Evolutionary conservation across 768 basidiomycete species (phyloP).

Genomic region (Boletus sp.): DNA sequence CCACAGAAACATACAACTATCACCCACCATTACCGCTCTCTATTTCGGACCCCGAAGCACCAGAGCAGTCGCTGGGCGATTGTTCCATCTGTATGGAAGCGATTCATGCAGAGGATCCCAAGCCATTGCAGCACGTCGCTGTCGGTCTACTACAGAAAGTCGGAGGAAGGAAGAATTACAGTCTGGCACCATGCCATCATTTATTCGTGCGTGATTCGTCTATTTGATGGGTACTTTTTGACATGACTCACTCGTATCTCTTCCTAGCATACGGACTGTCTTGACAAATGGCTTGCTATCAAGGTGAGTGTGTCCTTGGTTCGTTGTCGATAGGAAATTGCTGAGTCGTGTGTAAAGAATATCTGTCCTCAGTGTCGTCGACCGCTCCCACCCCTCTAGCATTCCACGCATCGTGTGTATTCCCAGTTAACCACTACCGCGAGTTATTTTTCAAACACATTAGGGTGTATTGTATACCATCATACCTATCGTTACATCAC

Average conservation of each 20-base stretch:
- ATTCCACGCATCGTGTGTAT: not conserved
- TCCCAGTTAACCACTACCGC: not conserved
- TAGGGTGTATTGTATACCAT: slow-evolving; percentile 12
- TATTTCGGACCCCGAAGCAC: slow-evolving; percentile 67
- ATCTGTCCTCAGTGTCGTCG: slow-evolving; percentile 92
- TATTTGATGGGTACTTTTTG: not conserved
- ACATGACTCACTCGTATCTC: not conserved
- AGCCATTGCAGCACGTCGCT: slow-evolving; percentile 35
- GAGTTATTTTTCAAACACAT: not conserved
- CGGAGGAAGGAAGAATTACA: slow-evolving; percentile 62
- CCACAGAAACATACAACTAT: slow-evolving; percentile 72
- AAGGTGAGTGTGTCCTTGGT: slow-evolving; percentile 43
- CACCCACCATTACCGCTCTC: slow-evolving; percentile 68
- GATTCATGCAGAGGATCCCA: slow-evolving; percentile 53
- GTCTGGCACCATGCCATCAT: slow-evolving; percentile 87
- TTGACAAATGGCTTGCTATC: slow-evolving; percentile 82
- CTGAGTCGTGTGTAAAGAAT: slow-evolving; percentile 45
- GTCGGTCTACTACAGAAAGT: slow-evolving; percentile 39
- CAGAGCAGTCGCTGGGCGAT: slow-evolving; percentile 76
- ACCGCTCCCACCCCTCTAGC: slow-evolving; percentile 73
- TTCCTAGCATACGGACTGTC: slow-evolving; percentile 77
- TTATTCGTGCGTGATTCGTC: slow-evolving; percentile 60
- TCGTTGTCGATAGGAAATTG: not conserved
- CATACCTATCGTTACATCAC: slow-evolving; percentile 3
- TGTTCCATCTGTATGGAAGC: slow-evolving; percentile 95